These are phyloP conservation scores for Neurospora intermedia DNA, from an alignment of 495 filamentous ascomycete genomes.

Conservation along the genomic window DNA sequence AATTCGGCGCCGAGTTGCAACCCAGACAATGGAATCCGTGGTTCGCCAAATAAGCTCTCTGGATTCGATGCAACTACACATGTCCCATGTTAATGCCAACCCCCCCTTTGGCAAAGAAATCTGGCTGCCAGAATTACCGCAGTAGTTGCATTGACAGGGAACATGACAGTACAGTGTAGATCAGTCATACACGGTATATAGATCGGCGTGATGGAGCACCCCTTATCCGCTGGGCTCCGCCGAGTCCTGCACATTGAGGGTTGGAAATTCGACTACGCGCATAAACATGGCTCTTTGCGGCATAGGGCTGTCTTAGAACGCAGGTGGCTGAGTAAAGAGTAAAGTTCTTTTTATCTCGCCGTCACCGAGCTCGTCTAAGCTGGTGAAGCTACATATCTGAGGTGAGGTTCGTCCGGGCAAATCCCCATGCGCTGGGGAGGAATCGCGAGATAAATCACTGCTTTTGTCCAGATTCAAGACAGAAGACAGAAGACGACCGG, in stretches of 20 bases:
- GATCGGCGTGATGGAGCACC: background rate
- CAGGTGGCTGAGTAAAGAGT: background rate
- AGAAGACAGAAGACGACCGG: background rate
- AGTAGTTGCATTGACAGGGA: too few species aligned
- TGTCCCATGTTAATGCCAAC: too few species aligned
- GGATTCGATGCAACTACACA: background rate
- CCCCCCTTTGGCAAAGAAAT: too few species aligned
- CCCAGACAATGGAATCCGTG: background rate
- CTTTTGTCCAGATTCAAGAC: background rate
- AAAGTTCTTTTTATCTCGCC: background rate
- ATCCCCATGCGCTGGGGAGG: background rate
- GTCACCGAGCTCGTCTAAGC: background rate
- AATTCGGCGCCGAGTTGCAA: background rate
- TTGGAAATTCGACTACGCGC: background rate
- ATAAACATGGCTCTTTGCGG: background rate
- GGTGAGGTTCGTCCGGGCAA: background rate
- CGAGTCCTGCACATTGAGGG: background rate
- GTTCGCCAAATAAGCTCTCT: background rate
- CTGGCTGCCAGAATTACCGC: too few species aligned
- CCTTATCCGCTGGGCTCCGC: background rate
- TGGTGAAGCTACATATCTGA: background rate
- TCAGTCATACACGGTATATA: background rate
- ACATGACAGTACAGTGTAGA: background rate
- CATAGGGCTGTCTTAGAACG: background rate
- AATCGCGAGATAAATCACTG: background rate